Evolutionary conservation across 768 basidiomycete species (phyloP), one percentile per base, ranked within the genome.

Genomic region (Hericium alpestre): DNA sequence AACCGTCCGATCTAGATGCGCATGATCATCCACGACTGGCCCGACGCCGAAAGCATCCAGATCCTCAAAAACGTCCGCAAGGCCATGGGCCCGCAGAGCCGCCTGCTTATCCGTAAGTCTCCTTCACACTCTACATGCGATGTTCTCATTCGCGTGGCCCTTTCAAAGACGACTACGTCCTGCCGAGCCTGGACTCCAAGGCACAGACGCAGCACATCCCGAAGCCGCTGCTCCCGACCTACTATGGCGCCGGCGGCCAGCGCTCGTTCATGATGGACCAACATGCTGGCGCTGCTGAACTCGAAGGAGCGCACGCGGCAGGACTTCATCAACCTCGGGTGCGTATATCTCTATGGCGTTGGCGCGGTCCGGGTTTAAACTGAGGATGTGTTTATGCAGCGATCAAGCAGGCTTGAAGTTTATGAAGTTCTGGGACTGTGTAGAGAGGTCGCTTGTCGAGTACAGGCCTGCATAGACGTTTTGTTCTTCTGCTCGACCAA

Each of bases 351-450:
- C 27, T 18, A 10, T 18, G 18, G 7, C 10, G n/a, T 25, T 16
- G 15, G n/a, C 10, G 8, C 11, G 49, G 22, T n/a, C 22, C 3
- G 10, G 15, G n/a, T 10, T 16, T 18, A 25, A n/a, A 51, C 11
- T 32, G 49, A 32, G n/a, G 25, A 15, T 22, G 48, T 51, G 20
- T 46, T 8, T n/a, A 20, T n/a, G 7, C 16, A 51, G 49, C 8
- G 18, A 23, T 11, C 18, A 25, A 22, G 22, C 25, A 22, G 51
- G 13, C 38, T 41, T 39, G 23, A 18, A 49, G 47, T 15, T 38
- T 16, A 38, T 61, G 38, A 43, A 50, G 23, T 40, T 53, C 23
- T 22, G 27, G 52, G 66, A 62, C 22, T 52, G 64, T 25, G 62
- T 62, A 56, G 63, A 61, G 46, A 46, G n/a, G 43, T 46, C 43